Evolutionary conservation across 2,329 filamentous ascomycete species (phyloP).

Genomic region (Aureobasidium subglaciale): DNA sequence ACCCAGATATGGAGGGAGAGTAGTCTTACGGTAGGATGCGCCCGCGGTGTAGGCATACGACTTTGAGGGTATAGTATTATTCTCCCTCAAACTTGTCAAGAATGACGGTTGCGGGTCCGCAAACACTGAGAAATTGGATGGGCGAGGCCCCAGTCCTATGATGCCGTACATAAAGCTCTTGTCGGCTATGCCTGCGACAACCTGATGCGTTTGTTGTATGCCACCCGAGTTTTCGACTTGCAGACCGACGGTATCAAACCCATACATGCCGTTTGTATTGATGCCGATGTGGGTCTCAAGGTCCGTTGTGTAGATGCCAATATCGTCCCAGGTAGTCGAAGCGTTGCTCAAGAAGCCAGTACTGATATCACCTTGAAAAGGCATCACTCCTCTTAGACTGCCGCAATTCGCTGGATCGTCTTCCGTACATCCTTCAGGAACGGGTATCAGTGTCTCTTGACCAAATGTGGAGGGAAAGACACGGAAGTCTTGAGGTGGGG

Average conservation of each 20-base stretch:
- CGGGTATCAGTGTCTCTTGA: constrained; percentile 30
- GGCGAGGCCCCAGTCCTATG: constrained; percentile 31
- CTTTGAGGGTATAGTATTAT: constrained; percentile 29
- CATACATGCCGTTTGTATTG: constrained; percentile 28
- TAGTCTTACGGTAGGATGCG: constrained; percentile 22
- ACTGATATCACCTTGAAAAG: constrained; percentile 22
- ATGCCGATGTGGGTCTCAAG: constrained; percentile 25
- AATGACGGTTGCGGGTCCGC: constrained; percentile 28
- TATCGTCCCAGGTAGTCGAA: constrained; percentile 28
- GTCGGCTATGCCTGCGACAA: constrained; percentile 31
- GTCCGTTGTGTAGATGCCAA: constrained; percentile 28
- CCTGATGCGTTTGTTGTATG: constrained; percentile 26
- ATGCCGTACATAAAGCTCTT: constrained; percentile 33
- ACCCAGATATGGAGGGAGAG: not conserved
- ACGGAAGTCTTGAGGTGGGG: constrained; percentile 18
- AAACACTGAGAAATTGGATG: constrained; percentile 34
- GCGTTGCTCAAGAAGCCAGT: constrained; percentile 26
- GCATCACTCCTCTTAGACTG: constrained; percentile 24
- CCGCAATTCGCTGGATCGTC: constrained; percentile 23
- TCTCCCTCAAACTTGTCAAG: constrained; percentile 26
- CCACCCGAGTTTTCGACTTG: constrained; percentile 22
- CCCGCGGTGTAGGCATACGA: constrained; percentile 38
- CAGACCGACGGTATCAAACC: constrained; percentile 30
- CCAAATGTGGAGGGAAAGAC: constrained; percentile 26
- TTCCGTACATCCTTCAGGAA: constrained; percentile 29